These are phyloP conservation scores for Peltaster fructicola DNA, from an alignment of 2,329 filamentous ascomycete genomes.

Conservation along the genomic window DNA sequence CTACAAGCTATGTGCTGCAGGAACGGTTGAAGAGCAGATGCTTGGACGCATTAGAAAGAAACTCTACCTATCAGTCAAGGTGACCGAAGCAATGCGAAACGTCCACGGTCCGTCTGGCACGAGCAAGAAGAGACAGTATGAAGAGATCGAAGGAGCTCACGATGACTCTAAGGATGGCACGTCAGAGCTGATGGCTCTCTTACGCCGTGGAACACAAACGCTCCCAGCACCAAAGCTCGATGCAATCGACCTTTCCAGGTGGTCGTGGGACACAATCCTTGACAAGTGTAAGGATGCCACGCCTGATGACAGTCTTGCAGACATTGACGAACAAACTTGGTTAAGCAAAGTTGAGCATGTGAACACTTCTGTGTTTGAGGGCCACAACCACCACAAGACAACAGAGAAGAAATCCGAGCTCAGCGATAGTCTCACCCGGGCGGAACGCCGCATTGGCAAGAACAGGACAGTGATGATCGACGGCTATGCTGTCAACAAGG, in stretches of 20 bases:
- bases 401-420: conserved; percentile 18
- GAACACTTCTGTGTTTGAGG: conserved; percentile 39
- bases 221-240: conserved; percentile 35
- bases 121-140: conserved; percentile 6
- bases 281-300: conserved; percentile 36
- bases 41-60: conserved; percentile 42
- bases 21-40: conserved; percentile 43
- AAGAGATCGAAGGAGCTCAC: too few species aligned
- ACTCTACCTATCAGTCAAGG: conserved; percentile 41
- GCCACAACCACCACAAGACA: conserved; percentile 31
- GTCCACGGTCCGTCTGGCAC: conserved; percentile 24
- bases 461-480: conserved; percentile 40
- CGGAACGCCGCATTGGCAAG: conserved; percentile 36
- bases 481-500: conserved; percentile 39
- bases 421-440: conserved; percentile 16
- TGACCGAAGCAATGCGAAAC: conserved; percentile 40
- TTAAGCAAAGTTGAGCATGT: conserved; percentile 39
- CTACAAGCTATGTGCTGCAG: conserved; percentile 38
- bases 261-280: conserved; percentile 37
- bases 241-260: conserved; percentile 38
- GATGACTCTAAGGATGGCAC: conserved; percentile 25
- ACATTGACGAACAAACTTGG: conserved; percentile 37
- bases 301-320: conserved; percentile 19
- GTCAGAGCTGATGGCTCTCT: conserved; percentile 34
- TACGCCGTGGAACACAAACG: conserved; percentile 37